Evolutionary conservation across 495 filamentous ascomycete species (phyloP).

Genomic region (Recurvomyces mirabilis): DNA sequence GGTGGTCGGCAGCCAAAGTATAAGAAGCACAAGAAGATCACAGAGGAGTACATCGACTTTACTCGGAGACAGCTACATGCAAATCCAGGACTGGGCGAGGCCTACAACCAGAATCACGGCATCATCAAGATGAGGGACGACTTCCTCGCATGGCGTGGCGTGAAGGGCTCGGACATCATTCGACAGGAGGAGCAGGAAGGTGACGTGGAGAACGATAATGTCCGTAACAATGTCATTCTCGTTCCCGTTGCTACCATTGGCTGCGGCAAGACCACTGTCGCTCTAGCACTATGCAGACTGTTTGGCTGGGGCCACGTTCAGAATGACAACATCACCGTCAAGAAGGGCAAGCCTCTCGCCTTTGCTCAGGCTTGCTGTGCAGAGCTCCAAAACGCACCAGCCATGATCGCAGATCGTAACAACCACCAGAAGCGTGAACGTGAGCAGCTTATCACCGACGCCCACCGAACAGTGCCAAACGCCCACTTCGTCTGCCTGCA

Average conservation of each 20-base stretch:
- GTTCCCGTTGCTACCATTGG: conserved; percentile 85
- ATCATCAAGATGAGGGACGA: conserved; percentile 84
- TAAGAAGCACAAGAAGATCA: conserved; percentile 82
- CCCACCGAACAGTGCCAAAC: conserved; percentile 45
- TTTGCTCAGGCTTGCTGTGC: conserved; percentile 60
- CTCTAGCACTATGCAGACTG: conserved; percentile 65
- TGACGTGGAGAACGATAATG: conserved; percentile 34
- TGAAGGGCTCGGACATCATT: conserved; percentile 80
- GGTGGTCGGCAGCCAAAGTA: conserved; percentile 58
- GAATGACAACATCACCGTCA: conserved; percentile 88
- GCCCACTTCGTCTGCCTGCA: conserved; percentile 81
- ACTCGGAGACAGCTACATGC: conserved; percentile 59
- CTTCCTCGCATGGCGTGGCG: conserved; percentile 66
- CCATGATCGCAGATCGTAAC: conserved; percentile 86
- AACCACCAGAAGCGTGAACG: conserved; percentile 84
- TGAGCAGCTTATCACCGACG: conserved; percentile 72
- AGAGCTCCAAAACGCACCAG: conserved; percentile 47
- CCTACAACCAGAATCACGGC: conserved; percentile 81
- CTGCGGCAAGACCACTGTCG: conserved; percentile 93
- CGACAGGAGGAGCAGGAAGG: conserved; percentile 42
- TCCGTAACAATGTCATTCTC: conserved; percentile 57
- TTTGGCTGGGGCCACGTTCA: conserved; percentile 93
- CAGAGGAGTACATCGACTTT: conserved; percentile 77
- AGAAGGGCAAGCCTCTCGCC: conserved; percentile 52
- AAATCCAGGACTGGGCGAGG: conserved; percentile 49